Conservation (phyloP, 208 protist species). For the Acanthamoeba sp. region DNA sequence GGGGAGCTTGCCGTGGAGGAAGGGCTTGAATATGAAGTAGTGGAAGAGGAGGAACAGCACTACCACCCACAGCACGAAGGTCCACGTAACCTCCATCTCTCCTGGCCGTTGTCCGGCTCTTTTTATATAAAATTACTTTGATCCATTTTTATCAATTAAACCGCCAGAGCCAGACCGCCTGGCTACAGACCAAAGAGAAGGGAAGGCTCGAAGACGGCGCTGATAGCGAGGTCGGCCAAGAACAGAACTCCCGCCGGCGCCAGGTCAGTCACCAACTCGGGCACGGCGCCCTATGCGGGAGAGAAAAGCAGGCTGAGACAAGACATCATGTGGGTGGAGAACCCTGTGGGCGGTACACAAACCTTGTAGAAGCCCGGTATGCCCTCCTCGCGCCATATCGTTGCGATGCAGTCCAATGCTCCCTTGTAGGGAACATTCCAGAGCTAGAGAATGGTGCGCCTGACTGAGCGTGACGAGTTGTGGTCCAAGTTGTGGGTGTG, state of each 20-base stretch:
- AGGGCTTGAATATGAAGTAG: slow-evolving; percentile 58
- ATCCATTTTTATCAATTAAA: neutral
- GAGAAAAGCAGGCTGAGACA: neutral
- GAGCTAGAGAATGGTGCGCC: neutral
- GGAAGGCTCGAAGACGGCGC: neutral
- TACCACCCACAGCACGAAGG: neutral
- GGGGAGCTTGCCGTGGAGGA: slow-evolving; percentile 64
- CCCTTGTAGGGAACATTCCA: slow-evolving; percentile 8
- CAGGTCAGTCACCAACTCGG: neutral
- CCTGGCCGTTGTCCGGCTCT: neutral
- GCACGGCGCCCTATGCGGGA: neutral
- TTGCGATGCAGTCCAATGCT: neutral
- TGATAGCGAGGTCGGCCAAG: slow-evolving; percentile 2
- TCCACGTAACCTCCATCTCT: neutral
- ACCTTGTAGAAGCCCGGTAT: slow-evolving; percentile 8
- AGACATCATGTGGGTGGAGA: too few species aligned
- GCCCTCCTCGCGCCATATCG: slow-evolving; percentile 27
- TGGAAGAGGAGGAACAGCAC: neutral
- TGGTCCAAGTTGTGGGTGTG: neutral
- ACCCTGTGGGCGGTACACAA: neutral
- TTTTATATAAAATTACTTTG: neutral
- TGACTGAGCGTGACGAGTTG: neutral
- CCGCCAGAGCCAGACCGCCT: too few species aligned
- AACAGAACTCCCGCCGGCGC: neutral
- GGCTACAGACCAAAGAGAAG: neutral